Percentiles rank a stretch among this genome's conserved stretches.
These are phyloP conservation scores for Asclepias syriaca DNA, from an alignment of 257 asterid genomes.

Conservation along the genomic window DNA sequence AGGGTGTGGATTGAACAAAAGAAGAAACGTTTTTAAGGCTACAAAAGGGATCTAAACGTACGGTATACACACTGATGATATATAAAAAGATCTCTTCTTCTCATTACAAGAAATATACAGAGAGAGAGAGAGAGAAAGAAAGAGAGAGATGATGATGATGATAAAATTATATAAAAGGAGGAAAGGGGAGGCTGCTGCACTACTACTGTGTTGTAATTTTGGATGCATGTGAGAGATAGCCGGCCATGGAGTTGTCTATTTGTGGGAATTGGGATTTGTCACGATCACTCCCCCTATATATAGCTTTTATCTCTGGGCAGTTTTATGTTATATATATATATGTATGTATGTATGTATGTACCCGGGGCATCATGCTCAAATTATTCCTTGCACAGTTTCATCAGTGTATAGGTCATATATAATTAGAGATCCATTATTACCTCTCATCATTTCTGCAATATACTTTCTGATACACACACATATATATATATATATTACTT, in stretches of 20 bases:
- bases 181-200: conserved; percentile 7
- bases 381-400: conserved; percentile 28
- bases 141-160: conserved; percentile 5
- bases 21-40: conserved; percentile 27
- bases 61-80: not conserved
- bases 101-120: not conserved
- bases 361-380: conserved; percentile 50
- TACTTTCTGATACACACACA: not conserved
- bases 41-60: conserved; percentile 18
- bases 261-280: conserved; percentile 66
- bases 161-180: conserved; percentile 15
- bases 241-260: conserved; percentile 61
- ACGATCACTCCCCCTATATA: not conserved
- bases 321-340: not conserved
- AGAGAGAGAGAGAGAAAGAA: conserved; percentile 6
- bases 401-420: not conserved
- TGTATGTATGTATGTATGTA: too few relatives aligned
- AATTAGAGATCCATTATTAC: not conserved
- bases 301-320: conserved; percentile 17
- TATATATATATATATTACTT: too few relatives aligned
- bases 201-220: conserved; percentile 27
- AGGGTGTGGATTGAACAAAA: conserved; percentile 8
- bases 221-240: conserved; percentile 61
- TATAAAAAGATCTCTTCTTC: not conserved
- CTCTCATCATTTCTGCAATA: not conserved